A percentile compares a stretch with the other conserved stretches of the same genome.
phyloP scores from a whole-genome alignment of 768 basidiomycete genomes.

The Agaricus blazei region DNA sequence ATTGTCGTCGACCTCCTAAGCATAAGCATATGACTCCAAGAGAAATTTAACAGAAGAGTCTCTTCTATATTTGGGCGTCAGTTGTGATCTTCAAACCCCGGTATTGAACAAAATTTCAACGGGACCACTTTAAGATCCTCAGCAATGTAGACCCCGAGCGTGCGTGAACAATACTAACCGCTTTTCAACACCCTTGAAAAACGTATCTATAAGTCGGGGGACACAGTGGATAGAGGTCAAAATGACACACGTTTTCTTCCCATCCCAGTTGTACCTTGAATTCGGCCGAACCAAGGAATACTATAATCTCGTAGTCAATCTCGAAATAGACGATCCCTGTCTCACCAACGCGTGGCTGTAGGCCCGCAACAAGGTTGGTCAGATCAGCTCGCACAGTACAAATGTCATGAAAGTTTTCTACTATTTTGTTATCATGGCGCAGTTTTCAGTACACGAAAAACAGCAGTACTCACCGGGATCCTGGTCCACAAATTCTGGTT shows the following conservation, averaged over 20 bases:
- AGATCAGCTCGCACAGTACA: conserved; percentile 1
- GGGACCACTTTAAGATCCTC: background rate
- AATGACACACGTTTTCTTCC: conserved; percentile 12
- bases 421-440: background rate
- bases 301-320: conserved; percentile 14
- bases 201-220: background rate
- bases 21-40: too few species aligned
- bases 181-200: conserved; percentile 12
- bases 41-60: too few species aligned
- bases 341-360: background rate
- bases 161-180: conserved; percentile 2
- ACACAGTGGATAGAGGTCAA: background rate
- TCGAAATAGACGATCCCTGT: conserved; percentile 11
- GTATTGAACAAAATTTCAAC: conserved; percentile 1
- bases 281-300: conserved; percentile 14
- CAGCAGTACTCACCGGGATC: conserved; percentile 7
- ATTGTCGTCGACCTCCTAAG: too few species aligned
- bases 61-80: too few species aligned
- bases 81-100: background rate
- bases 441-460: background rate
- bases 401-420: conserved; percentile 13
- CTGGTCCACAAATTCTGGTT: conserved; percentile 12
- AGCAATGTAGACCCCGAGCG: background rate
- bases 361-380: conserved; percentile 9
- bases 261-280: conserved; percentile 15